Base-by-base conservation (phyloP, 2,329 filamentous ascomycete species). In the Phyllosticta citrichinensis region DNA sequence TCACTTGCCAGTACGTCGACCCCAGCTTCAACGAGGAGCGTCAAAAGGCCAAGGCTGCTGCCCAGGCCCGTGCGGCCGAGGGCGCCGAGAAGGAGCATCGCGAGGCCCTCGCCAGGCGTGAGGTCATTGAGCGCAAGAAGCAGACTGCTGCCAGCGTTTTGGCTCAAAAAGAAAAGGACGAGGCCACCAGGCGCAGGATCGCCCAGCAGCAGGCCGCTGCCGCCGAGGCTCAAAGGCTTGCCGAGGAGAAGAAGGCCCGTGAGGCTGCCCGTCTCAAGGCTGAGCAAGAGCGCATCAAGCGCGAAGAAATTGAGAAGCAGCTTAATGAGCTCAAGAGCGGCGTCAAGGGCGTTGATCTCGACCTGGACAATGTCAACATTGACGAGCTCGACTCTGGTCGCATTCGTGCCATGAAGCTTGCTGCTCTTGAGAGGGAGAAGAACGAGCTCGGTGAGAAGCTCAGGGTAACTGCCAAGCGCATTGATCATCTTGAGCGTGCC, bases 361-460 rank as follows among this genome's bases (percentile, higher is more conserved):
- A 97, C 68, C 81, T 97, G 60, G 87, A 94, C 64, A 89, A 89
- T 66, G 83, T 97, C 62, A 92, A 97, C 75, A 89, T 87, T 74
- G 91, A 91, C 75, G 77, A 79, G 57, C 72, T 81, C 11, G 77
- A 80, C 68, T 77, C 76, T 33, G 70, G 71, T 57, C 87, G 88
- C 65, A 89, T 99, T 68, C 92, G 94, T 73, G 88, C 89, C 67
- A 88, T 99, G 79, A 97, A 97, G 81, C 84, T 99, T 62, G 88
- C 90, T 63, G 93, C 96, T 76, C 84, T 99, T 11, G 94, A 97
- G 79, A 92, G 93, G 68, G 94, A 97, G 81, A 99, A 97, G 87
- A 96, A 93, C 71, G 91, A 94, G 71, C 86, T 97, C 67, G 90
- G 89, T 65, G 91, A 97, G 77, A 91, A 89, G 73, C 84, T 97